Evolutionary conservation across 768 basidiomycete genomes (phyloP).

Genomic region (Cyclocybe aegerita): DNA sequence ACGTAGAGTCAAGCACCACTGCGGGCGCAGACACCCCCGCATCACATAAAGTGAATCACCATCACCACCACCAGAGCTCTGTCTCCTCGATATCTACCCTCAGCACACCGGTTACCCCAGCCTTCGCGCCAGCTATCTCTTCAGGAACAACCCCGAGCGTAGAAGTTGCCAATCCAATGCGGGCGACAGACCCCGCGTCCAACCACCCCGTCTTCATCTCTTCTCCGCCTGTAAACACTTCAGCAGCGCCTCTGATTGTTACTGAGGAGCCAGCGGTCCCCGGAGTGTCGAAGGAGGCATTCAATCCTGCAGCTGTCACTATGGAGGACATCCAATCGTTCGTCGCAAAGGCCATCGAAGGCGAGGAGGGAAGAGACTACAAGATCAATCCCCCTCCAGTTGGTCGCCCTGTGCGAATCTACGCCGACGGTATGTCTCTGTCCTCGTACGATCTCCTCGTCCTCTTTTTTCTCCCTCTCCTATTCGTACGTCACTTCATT

Average conservation of each 20-base stretch:
- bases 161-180: constrained; percentile 20
- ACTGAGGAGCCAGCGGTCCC: constrained; percentile 43
- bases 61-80: constrained; percentile 33
- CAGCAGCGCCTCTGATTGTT: constrained; percentile 24
- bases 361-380: constrained; percentile 65
- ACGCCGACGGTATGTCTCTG: constrained; percentile 78
- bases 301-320: constrained; percentile 68
- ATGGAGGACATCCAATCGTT: constrained; percentile 79
- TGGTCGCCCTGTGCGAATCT: constrained; percentile 82
- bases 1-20: constrained; percentile 78
- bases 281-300: constrained; percentile 34
- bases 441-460: neutral
- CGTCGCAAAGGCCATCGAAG: constrained; percentile 74
- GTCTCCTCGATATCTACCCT: constrained; percentile 56
- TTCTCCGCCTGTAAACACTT: constrained; percentile 24
- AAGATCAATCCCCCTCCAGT: constrained; percentile 84
- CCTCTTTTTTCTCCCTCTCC: constrained; percentile 9
- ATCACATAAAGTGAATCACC: constrained; percentile 26
- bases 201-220: constrained; percentile 34
- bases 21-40: constrained; percentile 45
- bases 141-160: constrained; percentile 21
- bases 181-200: constrained; percentile 19
- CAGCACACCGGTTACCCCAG: constrained; percentile 38
- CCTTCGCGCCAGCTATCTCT: constrained; percentile 17
- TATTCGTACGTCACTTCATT: constrained; percentile 27